These are phyloP conservation scores for Physcomitrium patens DNA, from an alignment of 225 moss, liverwort and hornwort species.

Conservation along the genomic window DNA sequence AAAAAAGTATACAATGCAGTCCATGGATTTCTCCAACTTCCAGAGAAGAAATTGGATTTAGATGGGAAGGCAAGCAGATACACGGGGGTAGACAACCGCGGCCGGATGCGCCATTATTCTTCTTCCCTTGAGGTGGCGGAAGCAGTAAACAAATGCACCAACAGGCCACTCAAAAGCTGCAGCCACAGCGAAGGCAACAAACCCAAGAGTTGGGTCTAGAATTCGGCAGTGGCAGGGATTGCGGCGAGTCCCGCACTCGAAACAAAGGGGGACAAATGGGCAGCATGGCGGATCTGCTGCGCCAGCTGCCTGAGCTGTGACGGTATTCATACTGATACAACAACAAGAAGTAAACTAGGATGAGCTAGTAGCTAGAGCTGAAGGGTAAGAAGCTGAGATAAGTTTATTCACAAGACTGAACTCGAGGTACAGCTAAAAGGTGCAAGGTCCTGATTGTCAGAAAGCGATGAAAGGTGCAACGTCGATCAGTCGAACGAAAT, in stretches of 20 bases:
- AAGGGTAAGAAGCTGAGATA: no score
- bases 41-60: conserved; percentile 3
- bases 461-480: not conserved
- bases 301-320: conserved; percentile 39
- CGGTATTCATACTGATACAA: conserved; percentile 9
- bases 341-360: no score
- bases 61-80: conserved; percentile 59
- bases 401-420: no score
- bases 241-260: conserved; percentile 61
- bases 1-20: not conserved
- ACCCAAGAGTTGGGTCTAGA: conserved; percentile 71
- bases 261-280: conserved; percentile 57
- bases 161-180: conserved; percentile 73
- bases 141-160: conserved; percentile 69
- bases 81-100: conserved; percentile 60
- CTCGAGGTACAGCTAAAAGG: not conserved
- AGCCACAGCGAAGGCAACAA: conserved; percentile 62
- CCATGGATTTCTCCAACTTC: not conserved
- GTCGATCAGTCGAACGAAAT: not conserved
- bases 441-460: no score
- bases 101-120: conserved; percentile 79
- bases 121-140: conserved; percentile 60
- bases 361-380: no score
- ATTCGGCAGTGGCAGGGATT: conserved; percentile 73
- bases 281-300: conserved; percentile 43